phyloP scores from a whole-genome alignment of 768 basidiomycete species.

The Tulasnella sp. region DNA sequence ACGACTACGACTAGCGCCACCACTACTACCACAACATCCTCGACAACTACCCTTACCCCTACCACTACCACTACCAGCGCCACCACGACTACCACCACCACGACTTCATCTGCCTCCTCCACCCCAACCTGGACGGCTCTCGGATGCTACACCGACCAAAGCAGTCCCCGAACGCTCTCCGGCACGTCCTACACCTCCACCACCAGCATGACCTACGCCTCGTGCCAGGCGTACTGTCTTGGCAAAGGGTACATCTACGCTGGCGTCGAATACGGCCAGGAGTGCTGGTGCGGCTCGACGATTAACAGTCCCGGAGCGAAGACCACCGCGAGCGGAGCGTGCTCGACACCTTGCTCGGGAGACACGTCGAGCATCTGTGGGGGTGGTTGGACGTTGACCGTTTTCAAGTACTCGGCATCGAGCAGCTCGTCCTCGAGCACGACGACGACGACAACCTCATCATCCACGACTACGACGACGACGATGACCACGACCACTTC shows the following conservation, averaged over 20 bases:
- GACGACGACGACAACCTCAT: neutral
- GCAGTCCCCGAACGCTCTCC: neutral
- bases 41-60: neutral
- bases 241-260: neutral
- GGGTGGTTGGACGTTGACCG: neutral
- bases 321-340: neutral
- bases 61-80: neutral
- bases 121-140: no score
- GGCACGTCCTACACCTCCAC: neutral
- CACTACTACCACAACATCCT: neutral
- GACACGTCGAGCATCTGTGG: neutral
- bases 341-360: neutral
- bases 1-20: no score
- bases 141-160: constrained; percentile 3
- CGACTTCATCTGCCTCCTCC: neutral
- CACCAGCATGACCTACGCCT: constrained; percentile 2
- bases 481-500: neutral
- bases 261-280: constrained; percentile 7
- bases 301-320: neutral
- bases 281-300: constrained; percentile 5
- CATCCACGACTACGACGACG: neutral
- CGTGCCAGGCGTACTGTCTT: constrained; percentile 6
- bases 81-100: neutral
- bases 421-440: no score
- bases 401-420: neutral